A percentile compares a stretch with the other conserved stretches of the same genome.
Conservation (phyloP, 192 early-diverging fungal species). For the Kickxella alabastrina region DNA sequence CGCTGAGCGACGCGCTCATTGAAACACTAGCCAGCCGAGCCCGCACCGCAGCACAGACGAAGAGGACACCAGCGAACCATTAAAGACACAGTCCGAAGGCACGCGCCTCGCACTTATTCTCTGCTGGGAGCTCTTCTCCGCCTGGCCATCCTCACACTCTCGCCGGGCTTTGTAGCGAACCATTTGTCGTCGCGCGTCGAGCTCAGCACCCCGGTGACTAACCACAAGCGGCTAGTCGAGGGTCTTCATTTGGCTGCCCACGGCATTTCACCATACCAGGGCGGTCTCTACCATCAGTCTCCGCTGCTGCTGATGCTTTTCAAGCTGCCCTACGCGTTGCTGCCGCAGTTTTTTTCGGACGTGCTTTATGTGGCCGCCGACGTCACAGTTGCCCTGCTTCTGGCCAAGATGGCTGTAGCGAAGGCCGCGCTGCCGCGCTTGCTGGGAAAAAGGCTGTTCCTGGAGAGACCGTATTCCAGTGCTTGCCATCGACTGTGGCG, state of each 20-base stretch:
- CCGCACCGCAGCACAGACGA: neutral
- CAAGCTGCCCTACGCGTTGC: constrained; percentile 47
- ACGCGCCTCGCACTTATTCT: constrained; percentile 14
- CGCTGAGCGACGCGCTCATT: neutral
- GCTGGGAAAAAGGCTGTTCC: constrained; percentile 50
- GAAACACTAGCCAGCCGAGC: constrained; percentile 5
- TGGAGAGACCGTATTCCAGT: constrained; percentile 42
- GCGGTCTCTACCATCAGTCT: constrained; percentile 86
- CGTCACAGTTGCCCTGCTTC: constrained; percentile 56
- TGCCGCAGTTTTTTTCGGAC: constrained; percentile 54
- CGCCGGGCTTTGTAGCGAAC: constrained; percentile 27
- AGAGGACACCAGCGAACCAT: neutral
- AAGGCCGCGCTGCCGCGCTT: constrained; percentile 17
- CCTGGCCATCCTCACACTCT: constrained; percentile 49
- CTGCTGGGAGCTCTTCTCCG: constrained; percentile 22
- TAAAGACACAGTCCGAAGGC: constrained; percentile 8
- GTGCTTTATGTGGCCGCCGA: constrained; percentile 64
- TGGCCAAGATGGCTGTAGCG: constrained; percentile 34
- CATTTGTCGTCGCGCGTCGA: constrained; percentile 63
- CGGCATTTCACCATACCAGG: constrained; percentile 81
- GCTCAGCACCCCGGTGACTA: constrained; percentile 82
- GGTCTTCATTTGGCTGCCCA: constrained; percentile 74
- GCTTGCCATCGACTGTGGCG: constrained; percentile 37
- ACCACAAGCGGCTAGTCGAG: constrained; percentile 81
- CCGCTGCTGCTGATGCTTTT: constrained; percentile 78